These are phyloP conservation scores for Eucalyptus melliodora DNA, from an alignment of 345 rosid genomes.

Conservation along the genomic window DNA sequence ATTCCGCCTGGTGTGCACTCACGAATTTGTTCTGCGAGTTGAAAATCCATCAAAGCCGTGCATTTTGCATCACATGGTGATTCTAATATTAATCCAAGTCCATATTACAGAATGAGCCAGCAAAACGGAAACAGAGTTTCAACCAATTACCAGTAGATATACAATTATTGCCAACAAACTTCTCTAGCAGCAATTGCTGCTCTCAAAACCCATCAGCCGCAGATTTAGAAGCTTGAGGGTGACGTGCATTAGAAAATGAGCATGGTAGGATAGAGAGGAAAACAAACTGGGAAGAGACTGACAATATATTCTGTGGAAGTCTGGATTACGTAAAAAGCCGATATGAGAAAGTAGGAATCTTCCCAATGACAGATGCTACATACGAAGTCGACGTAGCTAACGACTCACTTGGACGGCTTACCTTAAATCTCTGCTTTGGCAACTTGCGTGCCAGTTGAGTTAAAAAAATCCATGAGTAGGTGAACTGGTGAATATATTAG, in stretches of 20 bases:
- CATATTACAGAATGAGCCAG: neutral
- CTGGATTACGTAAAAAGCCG: too few relatives aligned
- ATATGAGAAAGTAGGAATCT: too few relatives aligned
- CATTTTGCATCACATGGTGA: neutral
- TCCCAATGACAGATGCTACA: neutral
- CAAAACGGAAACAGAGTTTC: neutral
- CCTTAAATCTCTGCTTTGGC: too few relatives aligned
- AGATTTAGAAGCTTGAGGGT: neutral
- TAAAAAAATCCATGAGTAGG: too few relatives aligned
- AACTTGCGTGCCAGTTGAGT: too few relatives aligned
- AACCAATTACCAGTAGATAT: neutral
- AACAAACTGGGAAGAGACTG: neutral
- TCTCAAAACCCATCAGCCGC: neutral
- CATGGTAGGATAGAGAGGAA: neutral
- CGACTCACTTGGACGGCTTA: too few relatives aligned
- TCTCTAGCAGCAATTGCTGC: neutral
- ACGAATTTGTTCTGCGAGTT: slow-evolving; percentile 25
- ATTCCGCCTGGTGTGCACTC: slow-evolving; percentile 16
- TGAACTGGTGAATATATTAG: too few relatives aligned
- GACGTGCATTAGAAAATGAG: neutral
- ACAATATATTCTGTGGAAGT: too few relatives aligned
- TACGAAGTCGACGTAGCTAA: too few relatives aligned
- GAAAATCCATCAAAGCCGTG: neutral
- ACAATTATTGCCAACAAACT: neutral
- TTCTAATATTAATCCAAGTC: neutral